Percentiles rank a stretch among this genome's conserved stretches.
These are phyloP conservation scores for Magnolia changhungtana DNA, from an alignment of 164 flowering plant genomes.

Conservation along the genomic window DNA sequence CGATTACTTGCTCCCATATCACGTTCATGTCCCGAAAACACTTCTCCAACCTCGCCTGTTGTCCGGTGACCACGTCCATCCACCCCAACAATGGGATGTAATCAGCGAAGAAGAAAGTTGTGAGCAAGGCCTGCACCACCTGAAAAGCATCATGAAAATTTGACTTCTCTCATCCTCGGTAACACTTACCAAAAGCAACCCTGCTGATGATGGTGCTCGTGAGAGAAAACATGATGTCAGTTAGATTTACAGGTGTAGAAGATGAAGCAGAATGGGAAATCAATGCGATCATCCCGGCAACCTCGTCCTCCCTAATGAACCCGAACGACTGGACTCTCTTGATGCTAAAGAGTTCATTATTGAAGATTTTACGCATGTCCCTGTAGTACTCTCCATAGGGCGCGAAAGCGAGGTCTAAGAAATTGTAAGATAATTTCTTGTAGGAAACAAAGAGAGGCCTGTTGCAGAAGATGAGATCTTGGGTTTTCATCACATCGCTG, in stretches of 20 bases:
- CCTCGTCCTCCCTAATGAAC: slow-evolving; percentile 15
- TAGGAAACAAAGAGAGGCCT: slow-evolving; percentile 10
- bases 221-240: slow-evolving; percentile 6
- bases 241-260: slow-evolving; percentile 5
- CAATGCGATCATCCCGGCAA: slow-evolving; percentile 7
- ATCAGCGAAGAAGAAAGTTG: slow-evolving; percentile 3
- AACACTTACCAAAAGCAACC: slow-evolving; percentile 18
- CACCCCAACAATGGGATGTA: slow-evolving; percentile 11
- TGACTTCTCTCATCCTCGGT: background rate
- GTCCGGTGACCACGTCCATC: slow-evolving; percentile 13
- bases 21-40: slow-evolving; percentile 11
- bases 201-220: slow-evolving; percentile 16
- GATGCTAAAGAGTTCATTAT: slow-evolving; percentile 13
- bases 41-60: slow-evolving; percentile 8
- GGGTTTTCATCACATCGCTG: slow-evolving; percentile 16
- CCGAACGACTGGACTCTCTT: slow-evolving; percentile 17
- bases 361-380: slow-evolving; percentile 23
- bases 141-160: background rate
- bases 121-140: slow-evolving; percentile 9
- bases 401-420: slow-evolving; percentile 17
- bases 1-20: slow-evolving; percentile 6
- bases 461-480: slow-evolving; percentile 12
- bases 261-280: slow-evolving; percentile 5
- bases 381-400: slow-evolving; percentile 28
- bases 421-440: slow-evolving; percentile 3